Conservation (phyloP, 371 early-diverging fungal genomes). For the Circinella minor region DNA sequence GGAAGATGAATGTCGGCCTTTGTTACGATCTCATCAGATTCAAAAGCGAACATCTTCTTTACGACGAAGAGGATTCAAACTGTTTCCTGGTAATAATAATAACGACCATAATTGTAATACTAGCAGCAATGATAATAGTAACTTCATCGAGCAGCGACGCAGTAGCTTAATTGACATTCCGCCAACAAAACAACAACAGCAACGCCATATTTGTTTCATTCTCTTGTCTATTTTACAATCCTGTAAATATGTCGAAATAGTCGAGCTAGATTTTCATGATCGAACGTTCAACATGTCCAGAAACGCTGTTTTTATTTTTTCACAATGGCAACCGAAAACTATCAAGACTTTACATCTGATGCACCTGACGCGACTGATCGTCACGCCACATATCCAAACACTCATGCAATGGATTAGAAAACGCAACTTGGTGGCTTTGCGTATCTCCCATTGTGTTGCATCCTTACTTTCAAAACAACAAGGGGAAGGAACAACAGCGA, state of each 20-base stretch:
- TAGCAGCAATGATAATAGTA: too few relatives aligned
- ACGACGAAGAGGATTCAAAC: constrained; percentile 6
- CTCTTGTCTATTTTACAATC: background rate
- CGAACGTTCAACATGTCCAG: background rate
- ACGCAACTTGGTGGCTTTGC: background rate
- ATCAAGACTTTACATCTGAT: background rate
- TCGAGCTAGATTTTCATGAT: background rate
- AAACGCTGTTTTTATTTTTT: constrained; percentile 1
- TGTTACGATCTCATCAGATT: background rate
- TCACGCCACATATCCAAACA: background rate
- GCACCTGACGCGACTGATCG: constrained; percentile 1
- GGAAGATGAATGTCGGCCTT: background rate
- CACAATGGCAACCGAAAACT: background rate
- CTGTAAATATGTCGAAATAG: background rate
- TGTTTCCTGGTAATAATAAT: background rate
- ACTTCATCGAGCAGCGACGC: background rate
- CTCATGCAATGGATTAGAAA: background rate
- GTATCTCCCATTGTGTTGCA: constrained; percentile 6
- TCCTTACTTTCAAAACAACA: background rate
- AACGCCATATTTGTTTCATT: constrained; percentile 3
- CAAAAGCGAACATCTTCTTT: background rate
- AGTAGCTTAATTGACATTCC: constrained; percentile 1
- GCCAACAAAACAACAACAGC: background rate
- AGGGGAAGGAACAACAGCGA: background rate
- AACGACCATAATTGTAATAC: too few relatives aligned